Conservation (phyloP, 768 basidiomycete genomes). For the Boletus vermiculosoides region DNA sequence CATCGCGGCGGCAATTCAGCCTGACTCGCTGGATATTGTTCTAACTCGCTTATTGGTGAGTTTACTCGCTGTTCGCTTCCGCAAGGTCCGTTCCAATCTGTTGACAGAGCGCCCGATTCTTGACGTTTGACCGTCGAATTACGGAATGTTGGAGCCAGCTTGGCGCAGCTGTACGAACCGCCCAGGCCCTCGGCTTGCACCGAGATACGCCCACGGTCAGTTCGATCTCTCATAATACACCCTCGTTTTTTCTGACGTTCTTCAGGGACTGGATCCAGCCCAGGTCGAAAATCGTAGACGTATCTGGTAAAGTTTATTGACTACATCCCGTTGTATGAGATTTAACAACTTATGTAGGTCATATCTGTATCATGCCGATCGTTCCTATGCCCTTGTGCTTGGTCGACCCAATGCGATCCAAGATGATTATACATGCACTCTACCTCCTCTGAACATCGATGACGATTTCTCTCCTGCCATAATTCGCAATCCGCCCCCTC, state of each 20-base stretch:
- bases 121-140: constrained; percentile 75
- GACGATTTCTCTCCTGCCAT: constrained; percentile 49
- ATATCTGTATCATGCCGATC: constrained; percentile 91
- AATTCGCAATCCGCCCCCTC: constrained; percentile 51
- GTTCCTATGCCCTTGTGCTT: constrained; percentile 87
- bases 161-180: constrained; percentile 89
- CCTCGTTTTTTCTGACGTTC: constrained; percentile 4
- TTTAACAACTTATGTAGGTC: constrained; percentile 49
- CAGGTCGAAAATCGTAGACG: constrained; percentile 87
- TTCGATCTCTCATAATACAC: not conserved
- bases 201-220: constrained; percentile 84
- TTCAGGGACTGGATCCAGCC: constrained; percentile 66
- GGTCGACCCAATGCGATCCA: constrained; percentile 89
- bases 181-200: constrained; percentile 90
- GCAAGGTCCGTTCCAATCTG: constrained; percentile 11
- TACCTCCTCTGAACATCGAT: constrained; percentile 69
- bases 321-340: not conserved
- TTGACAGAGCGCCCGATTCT: constrained; percentile 63
- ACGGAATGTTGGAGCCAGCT: constrained; percentile 97
- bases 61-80: not conserved
- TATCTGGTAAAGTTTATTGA: constrained; percentile 60
- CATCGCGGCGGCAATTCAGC: constrained; percentile 90
- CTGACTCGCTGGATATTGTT: constrained; percentile 91
- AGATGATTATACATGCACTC: constrained; percentile 84
- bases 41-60: constrained; percentile 77